These are phyloP conservation scores for Podaxis sp. DNA, from an alignment of 768 basidiomycete species.

Conservation along the genomic window DNA sequence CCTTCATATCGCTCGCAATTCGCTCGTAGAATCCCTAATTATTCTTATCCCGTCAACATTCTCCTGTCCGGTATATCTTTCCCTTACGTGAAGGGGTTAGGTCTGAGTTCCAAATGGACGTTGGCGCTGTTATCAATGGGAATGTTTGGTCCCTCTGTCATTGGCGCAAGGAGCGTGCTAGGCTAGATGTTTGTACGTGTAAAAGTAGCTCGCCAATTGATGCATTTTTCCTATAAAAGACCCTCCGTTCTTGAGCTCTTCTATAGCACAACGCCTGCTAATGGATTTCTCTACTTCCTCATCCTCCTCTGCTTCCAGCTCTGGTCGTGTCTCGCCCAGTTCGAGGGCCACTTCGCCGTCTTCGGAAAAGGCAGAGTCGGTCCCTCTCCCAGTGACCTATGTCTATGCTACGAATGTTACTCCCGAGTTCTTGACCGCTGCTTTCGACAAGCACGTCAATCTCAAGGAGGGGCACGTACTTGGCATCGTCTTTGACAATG, in stretches of 20 bases:
- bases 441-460: slow-evolving; percentile 34
- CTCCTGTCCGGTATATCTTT: background rate
- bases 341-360: slow-evolving; percentile 38
- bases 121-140: background rate
- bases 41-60: no score
- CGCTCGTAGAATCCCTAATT: background rate
- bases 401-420: slow-evolving; percentile 24
- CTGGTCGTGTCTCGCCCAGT: slow-evolving; percentile 30
- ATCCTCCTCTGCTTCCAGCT: slow-evolving; percentile 33
- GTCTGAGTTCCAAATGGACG: slow-evolving; percentile 2
- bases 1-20: background rate
- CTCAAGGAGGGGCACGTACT: slow-evolving; percentile 9
- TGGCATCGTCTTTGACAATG: slow-evolving; percentile 32
- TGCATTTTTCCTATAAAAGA: slow-evolving; percentile 28
- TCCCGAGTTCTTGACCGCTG: slow-evolving; percentile 23
- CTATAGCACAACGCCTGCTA: slow-evolving; percentile 12
- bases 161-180: slow-evolving; percentile 15
- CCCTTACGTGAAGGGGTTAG: background rate
- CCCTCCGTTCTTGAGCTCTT: slow-evolving; percentile 3
- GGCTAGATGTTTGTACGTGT: slow-evolving; percentile 24
- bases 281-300: slow-evolving; percentile 21
- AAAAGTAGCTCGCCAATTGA: slow-evolving; percentile 14
- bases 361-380: slow-evolving; percentile 21
- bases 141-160: slow-evolving; percentile 4
- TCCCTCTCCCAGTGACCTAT: slow-evolving; percentile 21